Evolutionary conservation across 2,329 filamentous ascomycete genomes (phyloP), one percentile per base, ranked within the genome.

Genomic region (Lithohypha guttulata): DNA sequence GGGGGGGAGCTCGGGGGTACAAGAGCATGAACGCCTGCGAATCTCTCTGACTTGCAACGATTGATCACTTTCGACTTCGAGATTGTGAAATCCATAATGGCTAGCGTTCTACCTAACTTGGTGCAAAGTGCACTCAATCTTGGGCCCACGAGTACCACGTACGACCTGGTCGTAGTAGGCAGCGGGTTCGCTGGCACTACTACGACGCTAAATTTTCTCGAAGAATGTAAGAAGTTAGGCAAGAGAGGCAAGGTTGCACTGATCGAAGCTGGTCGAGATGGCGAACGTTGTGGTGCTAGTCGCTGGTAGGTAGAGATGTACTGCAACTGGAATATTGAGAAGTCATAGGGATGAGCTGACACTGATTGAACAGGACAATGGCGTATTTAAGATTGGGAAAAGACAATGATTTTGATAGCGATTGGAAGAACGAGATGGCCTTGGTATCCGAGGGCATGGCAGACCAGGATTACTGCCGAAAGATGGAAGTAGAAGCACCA

Each of bases 101-200:
- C n/a, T n/a, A n/a, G n/a, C n/a, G n/a, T n/a, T n/a, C n/a, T n/a
- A n/a, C n/a, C n/a, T n/a, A n/a, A n/a, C n/a, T n/a, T n/a, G n/a
- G n/a, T n/a, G 23, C 23, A n/a, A 25, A n/a, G n/a, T 13, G 17
- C 27, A 5, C 6, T 6, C 27, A 29, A 6, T 6, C n/a, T 29
- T 11, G 27, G 27, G 6, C 17, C 27, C n/a, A 29, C 17, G 27
- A 11, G 17, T 13, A 34, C 31, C 8, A 20, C 25, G 4, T 62
- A 62, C 50, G 60, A 63, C 43, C 50, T 64, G 8, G 54, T 64
- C 17, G 59, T 63, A 13, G 57, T 63, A 4, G 60, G 59, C 14
- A 60, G 58, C 34, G 60, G 61, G 14, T 64, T 63, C 44, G 60
- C 60, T 17, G 59, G 60, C 8, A 56, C 54, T 33, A 59, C 62